A percentile compares a stretch with the other conserved stretches of the same genome.
Conservation (phyloP, 2,329 filamentous ascomycete species). For the Claviceps arundinis region DNA sequence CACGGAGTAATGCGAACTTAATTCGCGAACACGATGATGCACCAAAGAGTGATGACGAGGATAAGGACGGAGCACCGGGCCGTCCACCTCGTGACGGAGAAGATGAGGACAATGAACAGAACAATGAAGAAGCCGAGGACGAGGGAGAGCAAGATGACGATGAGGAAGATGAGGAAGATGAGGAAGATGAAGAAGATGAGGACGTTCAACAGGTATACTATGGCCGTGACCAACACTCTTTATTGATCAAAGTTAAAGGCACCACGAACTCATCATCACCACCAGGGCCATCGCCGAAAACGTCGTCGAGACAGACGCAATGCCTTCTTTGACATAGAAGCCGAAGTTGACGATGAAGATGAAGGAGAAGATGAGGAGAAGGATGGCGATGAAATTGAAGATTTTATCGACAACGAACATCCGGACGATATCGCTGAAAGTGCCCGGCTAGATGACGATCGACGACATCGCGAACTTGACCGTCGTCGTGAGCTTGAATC, state of each 20-base stretch:
- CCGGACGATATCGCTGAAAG: slow-evolving; percentile 77
- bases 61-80: slow-evolving; percentile 26
- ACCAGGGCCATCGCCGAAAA: slow-evolving; percentile 59
- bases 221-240: not conserved
- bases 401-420: slow-evolving; percentile 80
- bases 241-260: not conserved
- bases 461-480: slow-evolving; percentile 87
- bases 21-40: slow-evolving; percentile 11
- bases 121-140: slow-evolving; percentile 20
- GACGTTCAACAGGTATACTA: slow-evolving; percentile 50
- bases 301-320: slow-evolving; percentile 64
- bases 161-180: slow-evolving; percentile 39
- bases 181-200: slow-evolving; percentile 43
- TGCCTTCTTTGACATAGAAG: slow-evolving; percentile 93
- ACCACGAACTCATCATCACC: not conserved
- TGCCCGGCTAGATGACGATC: slow-evolving; percentile 73
- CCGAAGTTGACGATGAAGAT: slow-evolving; percentile 93
- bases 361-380: slow-evolving; percentile 81
- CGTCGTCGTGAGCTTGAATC: slow-evolving; percentile 77
- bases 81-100: not conserved
- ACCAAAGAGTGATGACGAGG: slow-evolving; percentile 25
- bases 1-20: slow-evolving; percentile 18
- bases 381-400: slow-evolving; percentile 68
- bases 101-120: slow-evolving; percentile 19
- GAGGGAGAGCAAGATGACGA: slow-evolving; percentile 29